Evolutionary conservation across 2,329 filamentous ascomycete species (phyloP).

Genomic region (Fusarium sp.): DNA sequence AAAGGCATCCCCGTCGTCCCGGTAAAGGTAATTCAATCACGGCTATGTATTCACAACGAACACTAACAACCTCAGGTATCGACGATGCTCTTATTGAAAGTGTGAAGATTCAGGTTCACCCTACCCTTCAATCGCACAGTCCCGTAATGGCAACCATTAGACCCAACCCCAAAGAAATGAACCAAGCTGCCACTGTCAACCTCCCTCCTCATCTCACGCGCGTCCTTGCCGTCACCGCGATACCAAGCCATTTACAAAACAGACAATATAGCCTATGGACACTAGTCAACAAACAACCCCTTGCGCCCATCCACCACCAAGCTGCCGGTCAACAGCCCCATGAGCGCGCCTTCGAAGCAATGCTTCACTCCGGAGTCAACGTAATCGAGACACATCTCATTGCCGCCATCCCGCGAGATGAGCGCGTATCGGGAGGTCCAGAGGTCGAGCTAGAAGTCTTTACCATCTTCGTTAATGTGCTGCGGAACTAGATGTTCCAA

Average conservation of each 20-base stretch:
- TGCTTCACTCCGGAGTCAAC: conserved; percentile 79
- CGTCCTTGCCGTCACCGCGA: conserved; percentile 76
- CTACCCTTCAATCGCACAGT: conserved; percentile 71
- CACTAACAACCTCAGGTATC: conserved; percentile 57
- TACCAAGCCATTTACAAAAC: conserved; percentile 72
- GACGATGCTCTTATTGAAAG: conserved; percentile 76
- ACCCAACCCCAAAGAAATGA: conserved; percentile 73
- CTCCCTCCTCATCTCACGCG: conserved; percentile 76
- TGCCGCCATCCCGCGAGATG: conserved; percentile 73
- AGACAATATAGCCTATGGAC: conserved; percentile 85
- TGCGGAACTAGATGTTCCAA: conserved; percentile 58
- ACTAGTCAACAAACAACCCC: conserved; percentile 74
- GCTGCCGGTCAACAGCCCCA: conserved; percentile 68
- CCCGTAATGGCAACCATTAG: conserved; percentile 74
- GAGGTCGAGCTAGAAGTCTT: conserved; percentile 84
- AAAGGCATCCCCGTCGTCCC: conserved; percentile 55
- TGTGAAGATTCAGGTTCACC: conserved; percentile 76
- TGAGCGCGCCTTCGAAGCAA: conserved; percentile 81
- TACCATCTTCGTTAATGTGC: conserved; percentile 79
- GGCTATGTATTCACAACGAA: too few species aligned
- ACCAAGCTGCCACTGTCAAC: conserved; percentile 80
- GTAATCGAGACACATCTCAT: conserved; percentile 83
- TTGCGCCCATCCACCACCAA: conserved; percentile 62
- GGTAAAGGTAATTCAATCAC: conserved; percentile 57
- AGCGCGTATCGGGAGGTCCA: conserved; percentile 68